Conservation (phyloP, 2,329 filamentous ascomycete genomes). For the Fusarium transvaalense region DNA sequence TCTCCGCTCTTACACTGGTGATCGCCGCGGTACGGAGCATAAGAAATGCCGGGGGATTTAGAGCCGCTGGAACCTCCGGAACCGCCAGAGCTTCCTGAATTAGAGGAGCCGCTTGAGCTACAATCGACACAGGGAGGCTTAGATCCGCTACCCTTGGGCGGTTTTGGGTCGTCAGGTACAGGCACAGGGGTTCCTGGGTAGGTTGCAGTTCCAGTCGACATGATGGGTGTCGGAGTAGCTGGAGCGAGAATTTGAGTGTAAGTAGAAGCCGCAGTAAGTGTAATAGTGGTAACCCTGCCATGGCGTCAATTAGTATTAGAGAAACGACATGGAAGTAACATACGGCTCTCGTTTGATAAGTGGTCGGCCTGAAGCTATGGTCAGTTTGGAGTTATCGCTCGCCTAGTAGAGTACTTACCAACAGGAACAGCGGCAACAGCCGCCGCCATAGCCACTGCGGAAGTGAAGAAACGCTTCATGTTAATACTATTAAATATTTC, state of each 20-base stretch:
- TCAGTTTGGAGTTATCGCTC: constrained; percentile 4
- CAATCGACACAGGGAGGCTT: background rate
- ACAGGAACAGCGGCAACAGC: constrained; percentile 42
- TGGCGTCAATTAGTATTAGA: background rate
- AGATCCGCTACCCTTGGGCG: background rate
- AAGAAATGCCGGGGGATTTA: constrained; percentile 59
- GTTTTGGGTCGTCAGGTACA: background rate
- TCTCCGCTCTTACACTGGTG: constrained; percentile 74
- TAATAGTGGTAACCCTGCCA: constrained; percentile 31
- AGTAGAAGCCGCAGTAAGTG: constrained; percentile 34
- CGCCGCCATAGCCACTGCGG: constrained; percentile 43
- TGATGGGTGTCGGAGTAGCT: constrained; percentile 21
- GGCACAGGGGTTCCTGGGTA: constrained; percentile 9
- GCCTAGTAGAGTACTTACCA: constrained; percentile 34
- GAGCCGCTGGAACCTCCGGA: constrained; percentile 4
- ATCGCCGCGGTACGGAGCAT: constrained; percentile 63
- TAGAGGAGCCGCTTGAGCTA: background rate
- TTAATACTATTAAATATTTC: constrained; percentile 34
- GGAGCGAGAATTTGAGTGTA: constrained; percentile 32
- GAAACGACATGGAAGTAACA: background rate
- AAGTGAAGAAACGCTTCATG: constrained; percentile 41
- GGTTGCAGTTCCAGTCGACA: constrained; percentile 6
- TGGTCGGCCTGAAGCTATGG: constrained; percentile 8
- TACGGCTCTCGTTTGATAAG: constrained; percentile 39
- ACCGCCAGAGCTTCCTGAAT: constrained; percentile 6